Base-by-base conservation (phyloP, 805 yeast species). In the Pichia gijzeniarum region DNA sequence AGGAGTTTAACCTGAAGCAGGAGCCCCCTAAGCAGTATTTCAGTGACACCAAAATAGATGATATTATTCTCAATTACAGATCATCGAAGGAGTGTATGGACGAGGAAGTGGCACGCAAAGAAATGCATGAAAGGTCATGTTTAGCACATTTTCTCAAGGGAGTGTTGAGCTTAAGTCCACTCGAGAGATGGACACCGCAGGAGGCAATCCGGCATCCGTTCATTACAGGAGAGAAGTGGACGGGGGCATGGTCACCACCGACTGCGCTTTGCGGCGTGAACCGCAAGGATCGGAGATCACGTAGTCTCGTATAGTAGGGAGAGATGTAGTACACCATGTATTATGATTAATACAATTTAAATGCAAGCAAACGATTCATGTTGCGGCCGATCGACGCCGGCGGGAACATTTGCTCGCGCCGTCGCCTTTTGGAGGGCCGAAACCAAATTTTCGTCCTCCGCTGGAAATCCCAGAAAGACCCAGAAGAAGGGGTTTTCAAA, bases 121-220 rank as follows among this genome's bases (percentile, higher is more conserved):
- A 91, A 62, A 71, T 81, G 69, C 73, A 71, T 42, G 87, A 86
- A 52, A 71, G 98, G 40, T 73, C 71, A 40, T 72, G 85, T 35
- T 71, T 91, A 46, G 70, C 82, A 21, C 95, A 91, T 62, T 87
- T 93, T 55, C 70, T 93, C 40, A 64, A 71, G 36, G 95, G 95
- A 21, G 74, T 87, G 9, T 69, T 93, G 50, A 86, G 83, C 53
- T 64, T 88, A 56, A 90, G 91, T 62, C 99, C 99, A 0, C 73
- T 93, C 55, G 96, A 89, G 62, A 77, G 99, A 55, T 85, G 96
- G 84, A 87, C 97, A 0, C 99, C 99, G 12, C 96, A 88, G 54
- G 97, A 93, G 62, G 99, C 98, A 0, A 70, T 82, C 14, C 70
- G 77, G 62, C 99, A 93, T 66, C 97, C 98, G 0, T 93, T 93